Evolutionary conservation across 345 rosid species (phyloP).

Genomic region (Lepidium sativum): DNA sequence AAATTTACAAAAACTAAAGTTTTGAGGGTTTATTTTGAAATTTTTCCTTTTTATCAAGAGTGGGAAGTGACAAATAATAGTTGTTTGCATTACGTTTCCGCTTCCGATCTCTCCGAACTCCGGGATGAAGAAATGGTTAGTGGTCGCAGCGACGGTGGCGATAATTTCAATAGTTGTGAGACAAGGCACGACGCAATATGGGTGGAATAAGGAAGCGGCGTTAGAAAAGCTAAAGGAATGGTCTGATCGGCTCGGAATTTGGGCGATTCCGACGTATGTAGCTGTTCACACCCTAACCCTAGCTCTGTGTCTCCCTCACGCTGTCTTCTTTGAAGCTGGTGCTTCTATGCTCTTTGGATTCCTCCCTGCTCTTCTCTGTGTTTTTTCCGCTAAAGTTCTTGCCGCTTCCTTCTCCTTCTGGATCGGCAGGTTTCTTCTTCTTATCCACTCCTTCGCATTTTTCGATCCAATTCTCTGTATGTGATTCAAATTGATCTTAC

Average conservation of each 20-base stretch:
- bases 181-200: constrained; percentile 27
- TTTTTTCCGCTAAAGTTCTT: constrained; percentile 66
- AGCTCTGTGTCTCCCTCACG: constrained; percentile 76
- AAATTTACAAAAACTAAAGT: not conserved
- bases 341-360: constrained; percentile 85
- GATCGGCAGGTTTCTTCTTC: constrained; percentile 61
- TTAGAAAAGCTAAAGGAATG: constrained; percentile 35
- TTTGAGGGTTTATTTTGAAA: not conserved
- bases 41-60: not conserved
- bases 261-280: constrained; percentile 90
- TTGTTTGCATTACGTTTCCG: not conserved
- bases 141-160: constrained; percentile 31
- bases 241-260: constrained; percentile 64
- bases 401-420: constrained; percentile 90
- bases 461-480: not conserved
- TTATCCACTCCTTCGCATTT: not conserved
- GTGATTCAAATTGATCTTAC: not conserved
- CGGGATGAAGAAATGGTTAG: constrained; percentile 50
- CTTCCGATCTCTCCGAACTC: not conserved
- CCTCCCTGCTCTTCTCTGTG: constrained; percentile 68
- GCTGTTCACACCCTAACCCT: constrained; percentile 66
- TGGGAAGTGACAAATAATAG: not conserved
- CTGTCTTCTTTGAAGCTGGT: constrained; percentile 85
- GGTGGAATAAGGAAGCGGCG: constrained; percentile 55
- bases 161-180: constrained; percentile 26